Base-by-base conservation (phyloP, 805 yeast species). In the Cyberlindnera maritima region DNA sequence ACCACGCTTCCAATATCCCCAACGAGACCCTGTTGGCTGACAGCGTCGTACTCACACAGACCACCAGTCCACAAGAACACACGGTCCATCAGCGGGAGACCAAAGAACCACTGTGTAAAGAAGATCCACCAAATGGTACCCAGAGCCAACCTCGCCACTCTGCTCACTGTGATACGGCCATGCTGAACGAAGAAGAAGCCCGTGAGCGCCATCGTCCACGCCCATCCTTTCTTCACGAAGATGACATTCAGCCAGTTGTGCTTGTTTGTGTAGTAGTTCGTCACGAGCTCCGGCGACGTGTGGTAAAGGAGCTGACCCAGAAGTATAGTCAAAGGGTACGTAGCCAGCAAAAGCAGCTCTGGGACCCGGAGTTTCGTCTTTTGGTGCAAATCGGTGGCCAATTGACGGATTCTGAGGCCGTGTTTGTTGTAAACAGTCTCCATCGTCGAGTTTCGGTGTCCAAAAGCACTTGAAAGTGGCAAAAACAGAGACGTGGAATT, bases 181-280 rank as follows among this genome's bases (percentile, higher is more conserved):
- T 59, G 58, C 33, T 58, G 63, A 1, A 50, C 3, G 14, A 49
- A 33, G 32, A 56, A 56, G 26, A 41, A 75, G 57, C 10, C 21
- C 20, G 67, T 74, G 3, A 74, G 72, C 4, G 76, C 5, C 0
- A 80, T 64, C 1, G 96, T 90, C 98, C 97, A 94, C 14, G 80
- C 73, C 98, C 98, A 94, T 2, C 97, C 98, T 21, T 74, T 75
- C 59, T 92, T 94, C 33, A 92, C 97, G 62, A 94, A 88, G 7
- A 76, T 39, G 18, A 74, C 75, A 64, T 92, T 92, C 50, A 91
- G 60, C 15, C 89, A 28, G 60, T 88, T 89, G 42, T 77, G 74
- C 66, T 88, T 89, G 46, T 81, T 71, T 71, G 65, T 71, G 63
- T 25, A 75, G 50, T 60, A 59, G 38, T 53, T 58, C 1, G 40